Evolutionary conservation across 495 filamentous ascomycete genomes (phyloP), one percentile per base, ranked within the genome.

Genomic region (Aspergillus sclerotiicarbonarius): DNA sequence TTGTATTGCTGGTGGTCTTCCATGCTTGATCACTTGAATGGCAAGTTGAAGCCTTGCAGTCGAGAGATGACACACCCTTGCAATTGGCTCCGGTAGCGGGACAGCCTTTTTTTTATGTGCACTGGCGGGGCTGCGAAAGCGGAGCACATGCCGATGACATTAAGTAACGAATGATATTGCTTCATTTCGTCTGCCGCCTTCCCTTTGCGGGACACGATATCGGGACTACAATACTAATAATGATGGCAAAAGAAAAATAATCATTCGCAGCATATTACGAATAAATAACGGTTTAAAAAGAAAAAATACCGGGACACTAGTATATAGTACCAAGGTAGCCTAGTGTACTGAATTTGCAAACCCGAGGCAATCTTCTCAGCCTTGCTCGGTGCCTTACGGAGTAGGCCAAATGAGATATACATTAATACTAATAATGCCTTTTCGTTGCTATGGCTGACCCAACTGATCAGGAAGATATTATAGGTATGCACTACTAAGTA

Each of bases 41-140:
- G 32, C 44, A 55, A 32, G 18, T 44, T 30, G 21, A 44, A 59
- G 44, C 31, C 56, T 54, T 58, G 32, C 18, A 51, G 33, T 54
- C 37, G 32, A 35, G 58, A 54, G 44, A 19, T 50, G 12, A 18
- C 47, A 32, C 31, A 31, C 47, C 47, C 25, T 50, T n/a, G 47
- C 47, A 39, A 44, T 50, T 58, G 55, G 48, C 44, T 47, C 54
- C 54, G 51, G 60, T 51, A 56, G 61, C 56, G 58, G 62, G 48
- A 60, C 50, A 43, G 33, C 51, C 37, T 31, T 58, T 62, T 63
- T 65, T 64, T 60, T 62, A 65, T 68, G 63, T 62, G 62, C 51
- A 55, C 53, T 56, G 61, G 63, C 56, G 59, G 59, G 65, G 60
- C 65, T 65, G 67, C 71, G 69, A 76, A 76, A 73, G 73, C 73